Evolutionary conservation across 169 alveolate genomes (phyloP).

Genomic region (Cryptosporidium muris): DNA sequence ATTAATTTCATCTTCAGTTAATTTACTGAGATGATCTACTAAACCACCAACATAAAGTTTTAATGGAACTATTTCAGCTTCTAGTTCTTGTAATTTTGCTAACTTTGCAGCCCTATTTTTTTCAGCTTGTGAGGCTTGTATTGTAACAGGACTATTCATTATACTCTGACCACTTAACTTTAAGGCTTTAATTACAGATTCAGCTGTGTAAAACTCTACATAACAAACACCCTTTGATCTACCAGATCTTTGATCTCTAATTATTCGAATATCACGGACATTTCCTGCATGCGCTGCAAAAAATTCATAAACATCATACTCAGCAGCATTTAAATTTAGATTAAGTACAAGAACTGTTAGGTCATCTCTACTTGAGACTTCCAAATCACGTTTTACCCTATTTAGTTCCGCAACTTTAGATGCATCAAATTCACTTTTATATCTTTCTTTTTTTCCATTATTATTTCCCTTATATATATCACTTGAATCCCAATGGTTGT

Average conservation of each 20-base stretch:
- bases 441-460: constrained; percentile 48
- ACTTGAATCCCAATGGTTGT: constrained; percentile 53
- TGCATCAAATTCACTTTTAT: constrained; percentile 4
- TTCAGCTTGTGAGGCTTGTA: constrained; percentile 97
- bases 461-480: constrained; percentile 26
- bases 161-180: constrained; percentile 89
- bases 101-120: constrained; percentile 98
- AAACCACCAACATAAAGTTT: constrained; percentile 92
- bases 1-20: constrained; percentile 88
- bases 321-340: constrained; percentile 92
- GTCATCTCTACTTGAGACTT: constrained; percentile 97
- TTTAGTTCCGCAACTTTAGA: constrained; percentile 77
- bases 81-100: constrained; percentile 85
- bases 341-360: constrained; percentile 94
- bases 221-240: constrained; percentile 97
- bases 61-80: constrained; percentile 88
- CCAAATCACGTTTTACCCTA: constrained; percentile 86
- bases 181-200: constrained; percentile 93
- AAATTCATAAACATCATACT: constrained; percentile 93
- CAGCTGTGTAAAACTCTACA: constrained; percentile 96
- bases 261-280: constrained; percentile 94
- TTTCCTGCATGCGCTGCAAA: constrained; percentile 95
- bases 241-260: constrained; percentile 94
- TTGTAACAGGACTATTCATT: constrained; percentile 89
- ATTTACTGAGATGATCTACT: constrained; percentile 85